phyloP scores from a whole-genome alignment of 2,329 filamentous ascomycete species.

The Canariomyces notabilis region DNA sequence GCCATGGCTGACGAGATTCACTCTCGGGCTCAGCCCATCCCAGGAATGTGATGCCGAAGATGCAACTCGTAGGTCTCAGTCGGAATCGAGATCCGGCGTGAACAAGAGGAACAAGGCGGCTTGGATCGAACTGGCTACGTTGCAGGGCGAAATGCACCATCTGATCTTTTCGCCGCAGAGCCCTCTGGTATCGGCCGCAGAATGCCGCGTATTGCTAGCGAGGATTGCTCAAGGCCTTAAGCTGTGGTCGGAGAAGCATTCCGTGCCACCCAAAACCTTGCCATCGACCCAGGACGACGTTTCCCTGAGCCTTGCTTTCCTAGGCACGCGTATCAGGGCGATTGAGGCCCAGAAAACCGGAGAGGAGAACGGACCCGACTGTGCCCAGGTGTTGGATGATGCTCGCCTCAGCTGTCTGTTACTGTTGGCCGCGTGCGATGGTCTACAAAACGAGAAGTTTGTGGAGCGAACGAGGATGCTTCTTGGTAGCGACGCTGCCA shows the following conservation, averaged over 20 bases:
- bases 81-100: not conserved
- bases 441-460: not conserved
- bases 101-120: not conserved
- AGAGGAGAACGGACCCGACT: not conserved
- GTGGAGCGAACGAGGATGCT: not conserved
- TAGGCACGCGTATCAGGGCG: not conserved
- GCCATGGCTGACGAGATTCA: not conserved
- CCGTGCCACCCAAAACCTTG: not conserved
- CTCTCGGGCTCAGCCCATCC: not conserved
- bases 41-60: not conserved
- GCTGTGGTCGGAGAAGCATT: not conserved
- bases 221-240: not conserved
- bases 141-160: not conserved
- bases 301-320: not conserved
- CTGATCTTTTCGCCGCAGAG: not conserved
- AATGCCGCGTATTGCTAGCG: not conserved
- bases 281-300: not conserved
- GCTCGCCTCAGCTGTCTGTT: not conserved
- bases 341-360: not conserved
- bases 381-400: not conserved
- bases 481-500: not conserved
- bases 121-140: not conserved
- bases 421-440: not conserved
- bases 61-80: not conserved
- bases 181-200: not conserved